Percentiles rank a stretch among this genome's conserved stretches.
phyloP scores from a whole-genome alignment of 257 asterid genomes.

The Nicotiana knightiana region DNA sequence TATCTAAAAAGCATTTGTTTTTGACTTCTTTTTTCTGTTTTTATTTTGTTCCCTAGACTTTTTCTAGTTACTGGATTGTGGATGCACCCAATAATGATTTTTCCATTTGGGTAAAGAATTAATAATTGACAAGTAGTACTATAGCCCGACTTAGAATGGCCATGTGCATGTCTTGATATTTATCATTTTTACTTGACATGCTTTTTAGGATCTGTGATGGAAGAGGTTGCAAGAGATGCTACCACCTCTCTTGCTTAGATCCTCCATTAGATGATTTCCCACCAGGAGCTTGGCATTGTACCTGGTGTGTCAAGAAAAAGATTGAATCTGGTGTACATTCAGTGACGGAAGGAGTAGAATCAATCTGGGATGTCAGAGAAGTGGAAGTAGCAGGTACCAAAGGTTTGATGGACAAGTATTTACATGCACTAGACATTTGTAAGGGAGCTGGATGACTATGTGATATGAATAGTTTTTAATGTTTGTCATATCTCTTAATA shows the following conservation, averaged over 20 bases:
- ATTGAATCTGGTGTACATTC: slow-evolving; percentile 54
- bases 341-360: slow-evolving; percentile 60
- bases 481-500: neutral
- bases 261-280: slow-evolving; percentile 36
- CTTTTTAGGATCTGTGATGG: slow-evolving; percentile 57
- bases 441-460: neutral
- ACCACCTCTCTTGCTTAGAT: slow-evolving; percentile 48
- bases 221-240: slow-evolving; percentile 49
- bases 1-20: neutral
- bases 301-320: slow-evolving; percentile 56
- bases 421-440: neutral
- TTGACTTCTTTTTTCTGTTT: neutral
- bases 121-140: neutral
- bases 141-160: neutral
- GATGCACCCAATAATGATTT: neutral
- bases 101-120: neutral
- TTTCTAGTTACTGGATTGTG: slow-evolving; percentile 1
- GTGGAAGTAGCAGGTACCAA: slow-evolving; percentile 44
- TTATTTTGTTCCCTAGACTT: neutral
- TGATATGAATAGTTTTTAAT: neutral
- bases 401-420: slow-evolving; percentile 34
- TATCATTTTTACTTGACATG: slow-evolving; percentile 12
- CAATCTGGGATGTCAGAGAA: slow-evolving; percentile 53
- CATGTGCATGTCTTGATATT: neutral
- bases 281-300: slow-evolving; percentile 67